Conservation (phyloP, 345 rosid species). For the Aurinia saxatilis region DNA sequence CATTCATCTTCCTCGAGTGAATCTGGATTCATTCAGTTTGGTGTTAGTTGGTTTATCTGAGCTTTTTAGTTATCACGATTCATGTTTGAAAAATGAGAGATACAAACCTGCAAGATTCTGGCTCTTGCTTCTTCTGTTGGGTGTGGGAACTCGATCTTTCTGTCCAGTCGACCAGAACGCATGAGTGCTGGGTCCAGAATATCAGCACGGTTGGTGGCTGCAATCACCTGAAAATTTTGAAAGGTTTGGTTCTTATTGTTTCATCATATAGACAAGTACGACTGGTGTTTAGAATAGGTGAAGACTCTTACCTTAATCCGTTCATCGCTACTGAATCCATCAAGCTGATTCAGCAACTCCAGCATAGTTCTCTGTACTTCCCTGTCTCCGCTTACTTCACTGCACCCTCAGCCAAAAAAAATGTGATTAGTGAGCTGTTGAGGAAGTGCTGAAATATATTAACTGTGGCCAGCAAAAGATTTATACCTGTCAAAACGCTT, state of each 20-base stretch:
- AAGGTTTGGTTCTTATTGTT: background rate
- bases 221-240: slow-evolving; percentile 57
- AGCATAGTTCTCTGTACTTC: slow-evolving; percentile 99
- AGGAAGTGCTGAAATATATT: background rate
- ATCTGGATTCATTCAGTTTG: slow-evolving; percentile 38
- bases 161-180: slow-evolving; percentile 98
- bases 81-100: background rate
- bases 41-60: background rate
- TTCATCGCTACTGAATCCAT: slow-evolving; percentile 97
- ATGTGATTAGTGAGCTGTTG: background rate
- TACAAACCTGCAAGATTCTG: slow-evolving; percentile 75
- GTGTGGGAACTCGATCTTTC: slow-evolving; percentile 98
- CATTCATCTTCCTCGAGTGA: slow-evolving; percentile 99
- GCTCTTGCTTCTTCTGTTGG: slow-evolving; percentile 99
- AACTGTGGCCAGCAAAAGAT: background rate
- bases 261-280: background rate
- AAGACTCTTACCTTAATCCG: slow-evolving; percentile 67
- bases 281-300: background rate
- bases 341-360: slow-evolving; percentile 97
- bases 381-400: slow-evolving; percentile 99
- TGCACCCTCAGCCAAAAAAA: slow-evolving; percentile 32
- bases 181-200: slow-evolving; percentile 97
- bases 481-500: slow-evolving; percentile 94
- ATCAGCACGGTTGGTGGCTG: slow-evolving; percentile 99
- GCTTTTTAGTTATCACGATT: background rate